A percentile compares a stretch with the other conserved stretches of the same genome.
These are phyloP conservation scores for Cordyceps militaris DNA, from an alignment of 2,329 filamentous ascomycete species.

Conservation along the genomic window DNA sequence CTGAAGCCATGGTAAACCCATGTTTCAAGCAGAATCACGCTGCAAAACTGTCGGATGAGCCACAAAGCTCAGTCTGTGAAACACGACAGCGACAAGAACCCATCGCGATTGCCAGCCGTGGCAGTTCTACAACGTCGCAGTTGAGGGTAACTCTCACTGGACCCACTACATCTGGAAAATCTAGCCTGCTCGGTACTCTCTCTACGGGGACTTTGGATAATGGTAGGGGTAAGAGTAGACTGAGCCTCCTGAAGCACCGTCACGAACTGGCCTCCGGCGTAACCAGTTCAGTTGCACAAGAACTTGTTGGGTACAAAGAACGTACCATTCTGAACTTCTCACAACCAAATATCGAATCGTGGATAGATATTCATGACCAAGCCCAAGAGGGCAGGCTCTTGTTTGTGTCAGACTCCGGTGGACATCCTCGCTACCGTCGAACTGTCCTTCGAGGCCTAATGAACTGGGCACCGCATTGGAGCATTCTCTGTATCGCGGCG, in stretches of 20 bases:
- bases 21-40: conserved; percentile 40
- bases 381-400: conserved; percentile 69
- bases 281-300: conserved; percentile 91
- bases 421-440: conserved; percentile 79
- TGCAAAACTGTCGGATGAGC: neutral
- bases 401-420: conserved; percentile 86
- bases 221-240: conserved; percentile 79
- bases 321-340: conserved; percentile 70
- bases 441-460: conserved; percentile 86
- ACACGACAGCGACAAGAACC: neutral
- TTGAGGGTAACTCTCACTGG: conserved; percentile 82
- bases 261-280: conserved; percentile 89
- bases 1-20: conserved; percentile 82
- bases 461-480: conserved; percentile 95
- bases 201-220: conserved; percentile 87
- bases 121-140: conserved; percentile 59
- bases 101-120: conserved; percentile 28
- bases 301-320: conserved; percentile 75
- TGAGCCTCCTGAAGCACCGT: conserved; percentile 83
- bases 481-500: conserved; percentile 77
- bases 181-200: conserved; percentile 78
- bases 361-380: conserved; percentile 86
- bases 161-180: conserved; percentile 87
- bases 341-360: conserved; percentile 78
- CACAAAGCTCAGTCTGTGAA: neutral